Conservation (phyloP, 805 yeast species). For the Blastobotrys mokoenaii region DNA sequence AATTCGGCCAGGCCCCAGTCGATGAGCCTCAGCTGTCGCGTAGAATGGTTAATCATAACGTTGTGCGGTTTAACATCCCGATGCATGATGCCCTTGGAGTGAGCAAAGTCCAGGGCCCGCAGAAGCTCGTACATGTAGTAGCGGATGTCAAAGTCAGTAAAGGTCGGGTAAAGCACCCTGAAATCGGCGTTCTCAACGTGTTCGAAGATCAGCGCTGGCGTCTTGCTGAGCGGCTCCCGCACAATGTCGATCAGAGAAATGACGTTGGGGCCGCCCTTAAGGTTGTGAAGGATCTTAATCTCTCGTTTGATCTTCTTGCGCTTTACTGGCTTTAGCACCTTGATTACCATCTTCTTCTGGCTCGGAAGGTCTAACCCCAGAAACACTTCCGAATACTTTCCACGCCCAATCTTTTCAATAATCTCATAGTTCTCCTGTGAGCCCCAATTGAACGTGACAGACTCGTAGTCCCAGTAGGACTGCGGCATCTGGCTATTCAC, state of each 20-base stretch:
- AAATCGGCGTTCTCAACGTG: conserved; percentile 79
- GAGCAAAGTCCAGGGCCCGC: conserved; percentile 77
- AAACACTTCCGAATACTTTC: conserved; percentile 90
- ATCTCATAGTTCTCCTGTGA: conserved; percentile 80
- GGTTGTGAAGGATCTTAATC: conserved; percentile 75
- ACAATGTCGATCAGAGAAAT: conserved; percentile 74
- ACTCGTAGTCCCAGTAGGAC: conserved; percentile 76
- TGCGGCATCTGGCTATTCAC: conserved; percentile 69
- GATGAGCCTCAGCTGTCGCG: conserved; percentile 55
- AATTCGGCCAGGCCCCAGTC: conserved; percentile 96
- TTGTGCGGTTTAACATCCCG: conserved; percentile 92
- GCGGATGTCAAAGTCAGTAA: conserved; percentile 65
- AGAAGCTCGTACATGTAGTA: conserved; percentile 78
- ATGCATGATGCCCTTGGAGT: conserved; percentile 92
- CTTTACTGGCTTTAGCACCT: conserved; percentile 89
- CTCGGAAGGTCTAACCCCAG: conserved; percentile 60
- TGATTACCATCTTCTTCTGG: conserved; percentile 67
- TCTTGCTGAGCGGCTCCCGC: conserved; percentile 61
- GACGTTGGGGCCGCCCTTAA: conserved; percentile 77
- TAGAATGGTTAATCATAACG: conserved; percentile 79
- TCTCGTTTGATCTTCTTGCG: conserved; percentile 88
- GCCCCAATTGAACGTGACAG: conserved; percentile 73
- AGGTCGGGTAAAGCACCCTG: conserved; percentile 75
- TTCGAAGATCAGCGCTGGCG: conserved; percentile 85
- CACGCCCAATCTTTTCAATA: conserved; percentile 77